A percentile compares a stretch with the other conserved stretches of the same genome.
Evolutionary conservation across 768 basidiomycete genomes (phyloP).

Genomic region (Termitomyces heimii): DNA sequence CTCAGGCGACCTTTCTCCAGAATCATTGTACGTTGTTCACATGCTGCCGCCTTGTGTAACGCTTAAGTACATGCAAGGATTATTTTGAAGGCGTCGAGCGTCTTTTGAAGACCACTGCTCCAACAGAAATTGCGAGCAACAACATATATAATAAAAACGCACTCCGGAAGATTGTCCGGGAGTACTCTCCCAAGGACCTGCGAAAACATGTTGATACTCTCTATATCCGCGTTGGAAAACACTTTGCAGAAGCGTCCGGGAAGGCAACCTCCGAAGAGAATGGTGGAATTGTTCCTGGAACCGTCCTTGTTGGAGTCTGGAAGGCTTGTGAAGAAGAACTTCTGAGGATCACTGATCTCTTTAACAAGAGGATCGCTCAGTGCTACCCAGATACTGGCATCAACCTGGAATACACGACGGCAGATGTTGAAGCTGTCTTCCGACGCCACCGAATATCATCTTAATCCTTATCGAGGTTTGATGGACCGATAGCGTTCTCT

Average conservation of each 20-base stretch:
- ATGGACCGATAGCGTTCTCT: neutral
- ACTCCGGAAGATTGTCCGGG: constrained; percentile 82
- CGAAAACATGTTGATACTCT: constrained; percentile 84
- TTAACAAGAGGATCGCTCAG: constrained; percentile 60
- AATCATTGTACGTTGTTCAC: constrained; percentile 58
- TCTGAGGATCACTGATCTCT: constrained; percentile 63
- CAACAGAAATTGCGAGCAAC: constrained; percentile 72
- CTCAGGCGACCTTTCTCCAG: constrained; percentile 83
- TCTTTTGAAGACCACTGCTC: constrained; percentile 73
- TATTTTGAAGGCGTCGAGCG: constrained; percentile 92
- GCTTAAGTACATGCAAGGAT: constrained; percentile 47
- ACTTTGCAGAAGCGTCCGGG: constrained; percentile 82
- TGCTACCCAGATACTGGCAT: constrained; percentile 77
- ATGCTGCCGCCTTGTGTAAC: neutral
- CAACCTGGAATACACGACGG: constrained; percentile 63
- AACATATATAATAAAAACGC: constrained; percentile 68
- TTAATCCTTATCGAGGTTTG: neutral
- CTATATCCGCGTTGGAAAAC: constrained; percentile 91
- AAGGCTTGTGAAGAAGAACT: constrained; percentile 86
- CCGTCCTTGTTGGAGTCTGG: constrained; percentile 82
- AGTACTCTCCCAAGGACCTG: constrained; percentile 83
- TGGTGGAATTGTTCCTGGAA: constrained; percentile 48
- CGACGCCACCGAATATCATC: constrained; percentile 47
- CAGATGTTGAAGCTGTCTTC: constrained; percentile 78
- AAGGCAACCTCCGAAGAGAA: constrained; percentile 54